Evolutionary conservation across 345 rosid genomes (phyloP).

Genomic region (Eucalyptus decipiens): DNA sequence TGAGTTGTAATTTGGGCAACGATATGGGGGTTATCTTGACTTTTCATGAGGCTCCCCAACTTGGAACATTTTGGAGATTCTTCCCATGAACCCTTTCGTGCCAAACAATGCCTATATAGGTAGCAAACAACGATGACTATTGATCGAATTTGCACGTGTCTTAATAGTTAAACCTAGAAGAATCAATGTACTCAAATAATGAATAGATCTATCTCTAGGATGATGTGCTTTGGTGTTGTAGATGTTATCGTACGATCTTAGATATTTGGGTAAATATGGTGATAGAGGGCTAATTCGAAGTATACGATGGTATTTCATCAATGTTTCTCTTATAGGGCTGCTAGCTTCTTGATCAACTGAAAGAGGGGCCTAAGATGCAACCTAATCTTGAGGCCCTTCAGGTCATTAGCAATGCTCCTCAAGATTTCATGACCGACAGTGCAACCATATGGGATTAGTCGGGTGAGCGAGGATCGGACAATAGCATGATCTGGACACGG

Average conservation of each 20-base stretch:
- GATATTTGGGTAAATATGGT: background rate
- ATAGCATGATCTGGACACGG: background rate
- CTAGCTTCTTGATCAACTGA: background rate
- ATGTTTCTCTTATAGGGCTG: background rate
- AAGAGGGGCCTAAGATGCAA: background rate
- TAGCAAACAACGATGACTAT: background rate
- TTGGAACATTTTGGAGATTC: background rate
- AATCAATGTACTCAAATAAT: background rate
- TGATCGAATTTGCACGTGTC: background rate
- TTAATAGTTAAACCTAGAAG: background rate
- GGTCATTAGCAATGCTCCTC: background rate
- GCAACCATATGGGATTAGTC: background rate
- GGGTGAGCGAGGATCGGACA: background rate
- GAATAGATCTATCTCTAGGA: background rate
- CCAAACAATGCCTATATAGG: background rate
- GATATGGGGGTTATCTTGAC: background rate
- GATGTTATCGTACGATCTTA: background rate
- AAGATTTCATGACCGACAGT: background rate
- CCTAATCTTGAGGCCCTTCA: background rate
- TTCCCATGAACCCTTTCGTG: background rate
- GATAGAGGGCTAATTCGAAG: background rate
- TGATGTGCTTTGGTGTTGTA: background rate
- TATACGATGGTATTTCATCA: background rate
- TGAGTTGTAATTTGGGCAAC: background rate
- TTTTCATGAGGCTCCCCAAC: background rate